A percentile compares a stretch with the other conserved stretches of the same genome.
These are phyloP conservation scores for Suillus americanus DNA, from an alignment of 768 basidiomycete species.

Conservation along the genomic window DNA sequence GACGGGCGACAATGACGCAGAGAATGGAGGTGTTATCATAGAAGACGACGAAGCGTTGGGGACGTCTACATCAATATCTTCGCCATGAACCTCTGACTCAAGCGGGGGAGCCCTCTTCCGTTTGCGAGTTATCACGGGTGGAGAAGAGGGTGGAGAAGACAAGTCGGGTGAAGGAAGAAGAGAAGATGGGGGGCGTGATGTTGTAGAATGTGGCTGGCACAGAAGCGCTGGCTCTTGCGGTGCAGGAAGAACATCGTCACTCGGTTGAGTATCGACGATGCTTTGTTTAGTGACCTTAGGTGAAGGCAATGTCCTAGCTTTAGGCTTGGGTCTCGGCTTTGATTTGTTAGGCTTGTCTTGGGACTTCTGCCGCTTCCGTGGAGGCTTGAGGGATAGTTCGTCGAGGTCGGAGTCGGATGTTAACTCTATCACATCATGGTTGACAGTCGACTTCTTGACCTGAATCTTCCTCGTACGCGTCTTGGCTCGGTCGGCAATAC, in stretches of 20 bases:
- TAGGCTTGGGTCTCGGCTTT: conserved; percentile 21
- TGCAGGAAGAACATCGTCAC: conserved; percentile 30
- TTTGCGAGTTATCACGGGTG: conserved; percentile 21
- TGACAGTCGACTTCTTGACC: conserved; percentile 13
- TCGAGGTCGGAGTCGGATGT: conserved; percentile 41
- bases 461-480: conserved; percentile 44
- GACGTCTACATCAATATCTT: conserved; percentile 14
- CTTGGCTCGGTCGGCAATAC: conserved; percentile 60
- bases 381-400: conserved; percentile 32
- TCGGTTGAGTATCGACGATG: conserved; percentile 17
- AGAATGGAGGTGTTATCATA: conserved; percentile 40
- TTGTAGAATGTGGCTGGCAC: conserved; percentile 36
- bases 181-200: conserved; percentile 22
- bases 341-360: conserved; percentile 27
- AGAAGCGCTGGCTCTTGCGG: conserved; percentile 25
- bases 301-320: conserved; percentile 12
- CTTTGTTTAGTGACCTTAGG: neutral
- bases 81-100: conserved; percentile 13
- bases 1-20: conserved; percentile 45
- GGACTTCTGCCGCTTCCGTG: conserved; percentile 30
- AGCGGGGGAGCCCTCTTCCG: conserved; percentile 23
- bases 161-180: conserved; percentile 21
- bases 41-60: conserved; percentile 1
- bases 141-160: conserved; percentile 25
- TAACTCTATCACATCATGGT: conserved; percentile 44